These are phyloP conservation scores for Magnaporthales sp. DNA, from an alignment of 2,329 filamentous ascomycete species.

Conservation along the genomic window DNA sequence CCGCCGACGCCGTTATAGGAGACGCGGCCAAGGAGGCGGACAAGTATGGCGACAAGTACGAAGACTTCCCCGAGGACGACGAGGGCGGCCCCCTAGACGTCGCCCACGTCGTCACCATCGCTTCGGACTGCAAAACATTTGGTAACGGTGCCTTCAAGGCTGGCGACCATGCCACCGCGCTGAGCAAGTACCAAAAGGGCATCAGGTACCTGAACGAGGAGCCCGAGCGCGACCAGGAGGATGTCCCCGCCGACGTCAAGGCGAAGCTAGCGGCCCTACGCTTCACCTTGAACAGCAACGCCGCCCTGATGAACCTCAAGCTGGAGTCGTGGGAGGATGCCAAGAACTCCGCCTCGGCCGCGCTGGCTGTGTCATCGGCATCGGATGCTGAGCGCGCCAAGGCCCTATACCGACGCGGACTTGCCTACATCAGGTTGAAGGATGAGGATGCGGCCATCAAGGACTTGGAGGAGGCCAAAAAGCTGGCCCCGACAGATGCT, in stretches of 20 bases:
- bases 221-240: conserved; percentile 52
- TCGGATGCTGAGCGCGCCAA: conserved; percentile 74
- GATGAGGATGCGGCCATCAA: conserved; percentile 75
- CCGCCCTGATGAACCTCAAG: conserved; percentile 79
- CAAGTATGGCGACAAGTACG: conserved; percentile 79
- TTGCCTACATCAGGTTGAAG: conserved; percentile 67
- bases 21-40: conserved; percentile 56
- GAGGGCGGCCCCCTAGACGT: conserved; percentile 50
- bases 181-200: conserved; percentile 93
- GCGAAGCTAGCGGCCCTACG: conserved; percentile 63
- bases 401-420: conserved; percentile 74
- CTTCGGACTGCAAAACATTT: conserved; percentile 77
- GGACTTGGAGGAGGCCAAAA: conserved; percentile 67
- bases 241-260: conserved; percentile 60
- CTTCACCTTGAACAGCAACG: conserved; percentile 82
- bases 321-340: conserved; percentile 63
- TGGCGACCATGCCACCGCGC: conserved; percentile 57
- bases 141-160: conserved; percentile 90
- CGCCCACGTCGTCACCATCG: conserved; percentile 66
- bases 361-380: conserved; percentile 53
- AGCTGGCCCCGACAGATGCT: conserved; percentile 65
- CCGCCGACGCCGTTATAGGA: conserved; percentile 58
- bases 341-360: conserved; percentile 60
- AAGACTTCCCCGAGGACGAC: conserved; percentile 91
- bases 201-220: conserved; percentile 84